phyloP scores from a whole-genome alignment of 805 yeast species.

The Yarrowia deformans region DNA sequence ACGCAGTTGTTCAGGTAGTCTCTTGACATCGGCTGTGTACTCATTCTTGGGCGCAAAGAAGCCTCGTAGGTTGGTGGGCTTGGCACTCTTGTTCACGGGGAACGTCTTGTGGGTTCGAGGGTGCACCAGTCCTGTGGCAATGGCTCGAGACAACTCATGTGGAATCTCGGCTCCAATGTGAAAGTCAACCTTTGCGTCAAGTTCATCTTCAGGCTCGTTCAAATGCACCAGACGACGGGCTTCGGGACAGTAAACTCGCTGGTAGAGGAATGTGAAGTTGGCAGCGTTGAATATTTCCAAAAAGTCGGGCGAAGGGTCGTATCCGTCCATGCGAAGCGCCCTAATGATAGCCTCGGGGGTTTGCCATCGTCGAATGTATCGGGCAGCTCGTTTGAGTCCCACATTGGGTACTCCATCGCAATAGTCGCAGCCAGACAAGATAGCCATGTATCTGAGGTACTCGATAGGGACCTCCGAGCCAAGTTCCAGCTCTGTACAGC shows the following conservation, averaged over 20 bases:
- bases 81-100: constrained; percentile 7
- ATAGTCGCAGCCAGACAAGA: constrained; percentile 96
- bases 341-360: constrained; percentile 56
- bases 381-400: constrained; percentile 80
- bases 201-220: constrained; percentile 57
- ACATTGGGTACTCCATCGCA: constrained; percentile 83
- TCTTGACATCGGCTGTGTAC: constrained; percentile 22
- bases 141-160: constrained; percentile 4
- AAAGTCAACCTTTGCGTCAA: constrained; percentile 47
- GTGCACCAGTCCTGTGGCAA: constrained; percentile 27
- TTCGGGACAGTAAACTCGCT: constrained; percentile 81
- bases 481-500: constrained; percentile 59
- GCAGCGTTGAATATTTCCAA: constrained; percentile 70
- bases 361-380: constrained; percentile 59
- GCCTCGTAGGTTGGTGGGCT: constrained; percentile 10
- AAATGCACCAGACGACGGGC: constrained; percentile 60
- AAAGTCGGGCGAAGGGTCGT: constrained; percentile 65
- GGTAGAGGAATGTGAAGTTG: constrained; percentile 78
- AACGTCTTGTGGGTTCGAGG: constrained; percentile 33
- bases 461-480: constrained; percentile 56
- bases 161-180: constrained; percentile 52
- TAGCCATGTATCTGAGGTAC: constrained; percentile 78
- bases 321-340: constrained; percentile 67
- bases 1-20: constrained; percentile 7
- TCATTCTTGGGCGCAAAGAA: constrained; percentile 29